A percentile compares a stretch with the other conserved stretches of the same genome.
These are phyloP conservation scores for Dryas drummondii DNA, from an alignment of 306 rosid species.

Conservation along the genomic window DNA sequence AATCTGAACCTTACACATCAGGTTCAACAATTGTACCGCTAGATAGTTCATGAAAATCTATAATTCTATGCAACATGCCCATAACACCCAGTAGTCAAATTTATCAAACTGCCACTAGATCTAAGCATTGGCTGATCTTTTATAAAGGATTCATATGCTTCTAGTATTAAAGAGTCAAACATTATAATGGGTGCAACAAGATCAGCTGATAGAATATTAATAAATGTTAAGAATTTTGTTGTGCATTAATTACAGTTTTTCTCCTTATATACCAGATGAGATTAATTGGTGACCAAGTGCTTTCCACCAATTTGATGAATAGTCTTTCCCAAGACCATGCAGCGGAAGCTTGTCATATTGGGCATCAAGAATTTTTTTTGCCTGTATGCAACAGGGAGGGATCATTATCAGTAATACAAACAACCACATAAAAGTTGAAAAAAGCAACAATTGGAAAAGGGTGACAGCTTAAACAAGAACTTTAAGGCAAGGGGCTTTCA, in stretches of 20 bases:
- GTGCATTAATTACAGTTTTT: slow-evolving; percentile 6
- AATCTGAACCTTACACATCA: no score
- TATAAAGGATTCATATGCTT: background rate
- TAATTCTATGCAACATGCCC: background rate
- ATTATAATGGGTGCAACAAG: background rate
- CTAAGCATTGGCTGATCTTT: background rate
- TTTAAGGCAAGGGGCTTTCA: background rate
- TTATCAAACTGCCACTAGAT: slow-evolving; percentile 1
- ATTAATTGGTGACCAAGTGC: slow-evolving; percentile 72
- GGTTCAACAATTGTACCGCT: no score
- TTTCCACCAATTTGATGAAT: slow-evolving; percentile 90
- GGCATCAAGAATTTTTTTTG: slow-evolving; percentile 60
- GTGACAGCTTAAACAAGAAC: background rate
- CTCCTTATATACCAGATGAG: slow-evolving; percentile 54
- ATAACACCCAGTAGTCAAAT: background rate
- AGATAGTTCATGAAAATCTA: no score
- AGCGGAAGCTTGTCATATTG: slow-evolving; percentile 83
- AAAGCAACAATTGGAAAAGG: slow-evolving; percentile 19
- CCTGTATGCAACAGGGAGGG: slow-evolving; percentile 52
- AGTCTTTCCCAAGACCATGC: slow-evolving; percentile 82
- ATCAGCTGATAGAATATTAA: background rate
- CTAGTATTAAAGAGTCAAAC: background rate
- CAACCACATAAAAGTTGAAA: slow-evolving; percentile 13
- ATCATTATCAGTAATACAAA: slow-evolving; percentile 29
- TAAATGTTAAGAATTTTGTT: background rate